Evolutionary conservation across 805 yeast genomes (phyloP).

Genomic region (Zygosaccharomyces bailii): DNA sequence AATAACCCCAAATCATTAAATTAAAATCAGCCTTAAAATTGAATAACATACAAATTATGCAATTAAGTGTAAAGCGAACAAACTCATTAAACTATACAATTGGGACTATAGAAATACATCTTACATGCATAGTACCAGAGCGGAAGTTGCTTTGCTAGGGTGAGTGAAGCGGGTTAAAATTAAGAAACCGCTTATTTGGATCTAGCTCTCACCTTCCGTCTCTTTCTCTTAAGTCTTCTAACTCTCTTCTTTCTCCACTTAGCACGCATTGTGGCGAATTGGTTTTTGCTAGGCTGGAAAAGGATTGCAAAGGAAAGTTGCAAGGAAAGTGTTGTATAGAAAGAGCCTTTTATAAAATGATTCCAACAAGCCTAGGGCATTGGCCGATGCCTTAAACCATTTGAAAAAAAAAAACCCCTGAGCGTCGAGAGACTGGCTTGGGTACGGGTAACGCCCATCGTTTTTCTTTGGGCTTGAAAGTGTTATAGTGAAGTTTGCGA

Average conservation of each 20-base stretch:
- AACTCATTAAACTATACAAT: conserved; percentile 9
- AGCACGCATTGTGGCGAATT: conserved; percentile 66
- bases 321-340: conserved; percentile 8
- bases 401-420: conserved; percentile 2
- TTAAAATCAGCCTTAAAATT: neutral
- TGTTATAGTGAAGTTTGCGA: neutral
- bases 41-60: neutral
- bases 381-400: neutral
- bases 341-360: conserved; percentile 11
- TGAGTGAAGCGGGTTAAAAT: neutral
- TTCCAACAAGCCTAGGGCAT: conserved; percentile 1
- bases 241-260: conserved; percentile 99
- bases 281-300: conserved; percentile 15
- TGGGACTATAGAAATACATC: conserved; percentile 7
- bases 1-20: neutral
- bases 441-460: neutral
- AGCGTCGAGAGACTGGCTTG: conserved; percentile 3
- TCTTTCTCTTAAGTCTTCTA: conserved; percentile 99
- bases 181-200: conserved; percentile 73
- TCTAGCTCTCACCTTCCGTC: conserved; percentile 99
- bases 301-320: neutral
- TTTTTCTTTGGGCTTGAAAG: neutral
- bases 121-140: neutral
- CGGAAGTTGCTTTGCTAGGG: conserved; percentile 3
- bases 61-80: conserved; percentile 2